phyloP scores from a whole-genome alignment of 192 early-diverging fungal genomes.

The Coemansia sp. region DNA sequence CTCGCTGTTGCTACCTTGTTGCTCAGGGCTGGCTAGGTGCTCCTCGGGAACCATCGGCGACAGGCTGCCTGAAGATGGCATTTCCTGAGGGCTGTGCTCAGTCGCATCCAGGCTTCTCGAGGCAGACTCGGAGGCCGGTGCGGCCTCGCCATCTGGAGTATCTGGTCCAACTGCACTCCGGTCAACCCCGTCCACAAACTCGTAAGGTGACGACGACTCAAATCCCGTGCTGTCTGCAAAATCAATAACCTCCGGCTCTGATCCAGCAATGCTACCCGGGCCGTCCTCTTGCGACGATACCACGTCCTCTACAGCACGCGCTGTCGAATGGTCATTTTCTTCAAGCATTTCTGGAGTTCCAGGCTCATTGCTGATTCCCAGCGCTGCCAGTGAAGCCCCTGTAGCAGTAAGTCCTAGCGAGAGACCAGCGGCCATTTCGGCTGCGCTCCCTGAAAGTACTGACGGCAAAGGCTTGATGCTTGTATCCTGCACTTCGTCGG shows the following conservation, averaged over 20 bases:
- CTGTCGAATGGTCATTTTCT: neutral
- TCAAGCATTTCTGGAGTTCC: neutral
- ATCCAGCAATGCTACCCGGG: slow-evolving; percentile 10
- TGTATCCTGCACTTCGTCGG: slow-evolving; percentile 10
- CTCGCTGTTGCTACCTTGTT: slow-evolving; percentile 13
- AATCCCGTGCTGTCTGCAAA: slow-evolving; percentile 9
- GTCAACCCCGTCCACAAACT: slow-evolving; percentile 15
- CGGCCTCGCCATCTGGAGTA: neutral
- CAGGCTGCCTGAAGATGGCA: neutral
- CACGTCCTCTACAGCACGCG: neutral
- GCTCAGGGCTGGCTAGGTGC: neutral
- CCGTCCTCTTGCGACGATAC: neutral
- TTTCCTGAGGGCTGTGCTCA: neutral
- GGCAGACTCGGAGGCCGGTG: slow-evolving; percentile 8
- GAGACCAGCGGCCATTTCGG: slow-evolving; percentile 17
- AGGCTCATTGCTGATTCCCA: neutral
- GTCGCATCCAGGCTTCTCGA: neutral
- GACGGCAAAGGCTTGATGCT: slow-evolving; percentile 7
- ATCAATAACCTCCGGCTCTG: slow-evolving; percentile 21
- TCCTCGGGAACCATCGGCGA: slow-evolving; percentile 14
- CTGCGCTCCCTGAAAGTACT: slow-evolving; percentile 1
- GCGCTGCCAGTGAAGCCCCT: slow-evolving; percentile 18
- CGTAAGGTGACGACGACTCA: slow-evolving; percentile 25
- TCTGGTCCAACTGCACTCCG: slow-evolving; percentile 1
- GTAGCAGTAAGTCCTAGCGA: slow-evolving; percentile 19